These are phyloP conservation scores for Pulicaria dysenterica DNA, from an alignment of 129 eudicot species.

Conservation along the genomic window DNA sequence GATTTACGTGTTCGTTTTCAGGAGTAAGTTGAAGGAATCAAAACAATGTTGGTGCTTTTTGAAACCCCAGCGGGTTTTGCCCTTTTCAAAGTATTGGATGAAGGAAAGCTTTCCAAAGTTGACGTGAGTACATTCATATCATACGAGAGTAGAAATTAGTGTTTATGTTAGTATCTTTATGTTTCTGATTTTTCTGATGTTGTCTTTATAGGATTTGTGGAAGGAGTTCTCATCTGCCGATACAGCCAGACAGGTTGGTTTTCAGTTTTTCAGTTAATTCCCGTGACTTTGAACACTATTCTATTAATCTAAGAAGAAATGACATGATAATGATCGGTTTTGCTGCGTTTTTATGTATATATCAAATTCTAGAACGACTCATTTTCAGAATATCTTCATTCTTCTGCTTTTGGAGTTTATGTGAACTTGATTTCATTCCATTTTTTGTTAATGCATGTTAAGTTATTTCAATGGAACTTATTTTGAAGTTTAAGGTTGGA, in stretches of 20 bases:
- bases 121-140: slow-evolving; percentile 49
- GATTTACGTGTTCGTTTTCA: slow-evolving; percentile 10
- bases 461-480: not conserved
- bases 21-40: not conserved
- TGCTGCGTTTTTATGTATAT: no score
- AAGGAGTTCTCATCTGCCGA: slow-evolving; percentile 42
- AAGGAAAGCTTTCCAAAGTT: slow-evolving; percentile 77
- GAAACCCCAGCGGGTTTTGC: slow-evolving; percentile 92
- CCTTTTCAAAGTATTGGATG: slow-evolving; percentile 82
- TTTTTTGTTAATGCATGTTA: not conserved
- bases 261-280: no score
- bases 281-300: no score
- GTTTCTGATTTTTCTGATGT: slow-evolving; percentile 11
- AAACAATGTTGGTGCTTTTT: slow-evolving; percentile 57
- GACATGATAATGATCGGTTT: no score
- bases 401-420: not conserved
- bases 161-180: not conserved
- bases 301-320: no score
- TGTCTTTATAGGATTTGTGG: slow-evolving; percentile 30
- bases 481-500: not conserved
- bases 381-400: no score
- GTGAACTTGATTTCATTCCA: not conserved
- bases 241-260: slow-evolving; percentile 35
- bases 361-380: no score
- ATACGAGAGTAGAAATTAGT: not conserved